phyloP scores from a whole-genome alignment of 192 early-diverging fungal genomes.

The Radiomyces spectabilis region DNA sequence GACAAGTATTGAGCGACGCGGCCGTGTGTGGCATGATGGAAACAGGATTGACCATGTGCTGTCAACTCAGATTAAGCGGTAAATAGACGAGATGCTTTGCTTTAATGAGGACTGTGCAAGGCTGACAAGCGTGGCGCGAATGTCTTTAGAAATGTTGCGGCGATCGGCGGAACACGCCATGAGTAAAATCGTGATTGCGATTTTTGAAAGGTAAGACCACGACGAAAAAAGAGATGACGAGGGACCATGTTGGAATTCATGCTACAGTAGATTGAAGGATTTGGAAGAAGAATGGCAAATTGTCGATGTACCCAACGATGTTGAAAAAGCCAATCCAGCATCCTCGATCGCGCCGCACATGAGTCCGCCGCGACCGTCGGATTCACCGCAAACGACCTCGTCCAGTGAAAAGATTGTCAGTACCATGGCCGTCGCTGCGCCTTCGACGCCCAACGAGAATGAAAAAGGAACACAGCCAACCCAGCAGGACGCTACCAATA shows the following conservation, averaged over 20 bases:
- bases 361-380: conserved; percentile 16
- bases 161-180: conserved; percentile 76
- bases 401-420: too few relatives aligned
- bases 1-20: conserved; percentile 73
- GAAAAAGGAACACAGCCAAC: too few relatives aligned
- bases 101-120: not conserved
- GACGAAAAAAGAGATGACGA: not conserved
- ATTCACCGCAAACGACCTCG: too few relatives aligned
- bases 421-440: too few relatives aligned
- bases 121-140: too few relatives aligned
- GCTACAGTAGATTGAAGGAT: conserved; percentile 21
- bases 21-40: conserved; percentile 97
- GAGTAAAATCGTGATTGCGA: conserved; percentile 58
- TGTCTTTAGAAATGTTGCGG: conserved; percentile 64
- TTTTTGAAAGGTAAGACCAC: conserved; percentile 62
- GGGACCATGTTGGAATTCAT: too few relatives aligned
- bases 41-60: conserved; percentile 94
- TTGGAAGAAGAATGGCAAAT: conserved; percentile 29
- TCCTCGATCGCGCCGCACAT: conserved; percentile 9
- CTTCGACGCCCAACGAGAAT: too few relatives aligned
- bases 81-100: conserved; percentile 11
- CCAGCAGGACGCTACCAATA: too few relatives aligned
- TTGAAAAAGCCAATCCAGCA: not conserved
- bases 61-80: conserved; percentile 84
- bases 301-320: conserved; percentile 9